These are phyloP conservation scores for Lactarius hengduanensis DNA, from an alignment of 768 basidiomycete genomes.

Conservation along the genomic window DNA sequence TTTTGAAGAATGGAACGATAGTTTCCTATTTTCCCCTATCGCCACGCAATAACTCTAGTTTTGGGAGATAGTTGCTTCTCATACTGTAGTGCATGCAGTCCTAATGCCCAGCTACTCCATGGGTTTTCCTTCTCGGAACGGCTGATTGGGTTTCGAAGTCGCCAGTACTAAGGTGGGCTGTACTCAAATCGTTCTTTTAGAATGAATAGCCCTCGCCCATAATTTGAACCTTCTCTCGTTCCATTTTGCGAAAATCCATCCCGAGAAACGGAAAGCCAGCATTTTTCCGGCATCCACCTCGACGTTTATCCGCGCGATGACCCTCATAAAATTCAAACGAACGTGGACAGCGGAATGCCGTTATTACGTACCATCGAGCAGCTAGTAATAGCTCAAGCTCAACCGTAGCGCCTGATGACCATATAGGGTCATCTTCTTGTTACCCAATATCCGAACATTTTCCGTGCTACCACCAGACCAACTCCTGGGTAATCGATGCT, in stretches of 20 bases:
- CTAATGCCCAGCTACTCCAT: background rate
- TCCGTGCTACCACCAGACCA: conserved; percentile 1
- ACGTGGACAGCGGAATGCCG: background rate
- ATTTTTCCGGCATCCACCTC: background rate
- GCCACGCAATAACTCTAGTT: background rate
- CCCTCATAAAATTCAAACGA: background rate
- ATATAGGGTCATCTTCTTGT: background rate
- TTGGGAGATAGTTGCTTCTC: background rate
- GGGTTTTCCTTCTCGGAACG: background rate
- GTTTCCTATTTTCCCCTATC: background rate
- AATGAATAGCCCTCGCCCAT: background rate
- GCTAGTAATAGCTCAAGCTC: background rate
- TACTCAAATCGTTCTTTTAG: background rate
- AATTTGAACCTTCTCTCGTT: background rate
- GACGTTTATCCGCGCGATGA: background rate
- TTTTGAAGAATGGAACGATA: background rate
- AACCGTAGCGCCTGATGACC: background rate
- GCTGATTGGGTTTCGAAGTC: background rate
- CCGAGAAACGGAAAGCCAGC: background rate
- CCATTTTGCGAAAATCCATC: background rate
- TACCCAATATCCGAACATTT: background rate
- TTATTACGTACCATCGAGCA: background rate
- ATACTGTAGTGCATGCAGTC: background rate
- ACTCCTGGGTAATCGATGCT: background rate
- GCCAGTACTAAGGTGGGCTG: background rate